Base-by-base conservation (phyloP, 495 filamentous ascomycete species). In the Thermothielavioides terrestris region DNA sequence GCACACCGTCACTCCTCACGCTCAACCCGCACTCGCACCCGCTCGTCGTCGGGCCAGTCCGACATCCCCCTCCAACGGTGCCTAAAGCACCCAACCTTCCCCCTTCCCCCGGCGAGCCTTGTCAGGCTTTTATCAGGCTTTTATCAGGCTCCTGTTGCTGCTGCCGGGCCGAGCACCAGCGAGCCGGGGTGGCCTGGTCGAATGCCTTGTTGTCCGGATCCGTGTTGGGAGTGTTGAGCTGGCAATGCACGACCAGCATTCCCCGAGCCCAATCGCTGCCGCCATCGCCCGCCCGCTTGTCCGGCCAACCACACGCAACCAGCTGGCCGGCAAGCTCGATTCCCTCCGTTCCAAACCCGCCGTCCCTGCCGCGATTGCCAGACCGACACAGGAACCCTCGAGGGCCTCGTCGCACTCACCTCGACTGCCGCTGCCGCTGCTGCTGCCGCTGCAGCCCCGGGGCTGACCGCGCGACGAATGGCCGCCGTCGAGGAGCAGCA, bases 401-500 rank as follows among this genome's bases (percentile, higher is more conserved):
- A 22, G 34, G 41, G 30, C 36, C 41, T 21, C 41, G 46, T 38
- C 44, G 42, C 17, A 30, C 42, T 31, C 36, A 25, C 27, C 41
- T 37, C 40, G 45, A 50, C 31, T 54, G 45, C 53, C 41, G 31
- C 39, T 28, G 39, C 48, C 6, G 23, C 47, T n/a, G n/a, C n/a
- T n/a, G n/a, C n/a, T n/a, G n/a, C n/a, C n/a, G 40, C 55, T 41
- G 34, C 46, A 23, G 23, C 37, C 39, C 49, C 62, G 60, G 63
- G 66, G 63, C 66, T 69, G 65, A 64, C 57, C 42, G 25, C 42
- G 57, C 57, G 61, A 68, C 69, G 64, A 71, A 73, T 73, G 65
- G 69, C 66, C 61, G 61, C 60, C 42, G 64, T 47, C 30, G 55
- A 63, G 49, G 51, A 42, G 46, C 53, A 54, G 46, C 52, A 56